These are phyloP conservation scores for Aspergillus sp. DNA, from an alignment of 2,329 filamentous ascomycete genomes.

Conservation along the genomic window DNA sequence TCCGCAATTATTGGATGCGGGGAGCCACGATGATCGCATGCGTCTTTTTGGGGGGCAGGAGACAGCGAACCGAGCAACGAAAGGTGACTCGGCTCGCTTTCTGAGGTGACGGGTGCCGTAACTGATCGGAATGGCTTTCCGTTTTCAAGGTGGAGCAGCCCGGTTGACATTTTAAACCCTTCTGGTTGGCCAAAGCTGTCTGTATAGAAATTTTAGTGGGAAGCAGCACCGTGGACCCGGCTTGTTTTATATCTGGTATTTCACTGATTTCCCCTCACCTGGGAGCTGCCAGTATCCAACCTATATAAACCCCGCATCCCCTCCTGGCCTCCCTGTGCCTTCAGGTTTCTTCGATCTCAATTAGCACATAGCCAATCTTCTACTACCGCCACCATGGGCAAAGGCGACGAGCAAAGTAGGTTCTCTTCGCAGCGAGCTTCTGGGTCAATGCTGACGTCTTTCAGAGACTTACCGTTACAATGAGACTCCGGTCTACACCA, in stretches of 20 bases:
- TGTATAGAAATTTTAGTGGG: conserved; percentile 1
- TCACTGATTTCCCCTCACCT: conserved; percentile 8
- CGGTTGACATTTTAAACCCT: not conserved
- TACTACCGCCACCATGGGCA: conserved; percentile 31
- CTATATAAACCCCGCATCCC: conserved; percentile 10
- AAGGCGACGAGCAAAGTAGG: conserved; percentile 37
- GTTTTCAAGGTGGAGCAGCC: conserved; percentile 2
- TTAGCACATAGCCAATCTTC: not conserved
- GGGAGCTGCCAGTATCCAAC: not conserved
- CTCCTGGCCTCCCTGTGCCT: not conserved
- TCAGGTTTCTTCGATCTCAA: not conserved
- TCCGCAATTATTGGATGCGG: not conserved
- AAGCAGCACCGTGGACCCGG: not conserved
- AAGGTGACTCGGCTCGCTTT: not conserved
- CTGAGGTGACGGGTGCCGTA: not conserved
- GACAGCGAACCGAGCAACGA: not conserved
- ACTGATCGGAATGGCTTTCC: conserved; percentile 4
- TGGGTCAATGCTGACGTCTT: not conserved
- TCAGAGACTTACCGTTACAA: conserved; percentile 52
- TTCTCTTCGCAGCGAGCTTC: conserved; percentile 8
- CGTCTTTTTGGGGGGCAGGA: not conserved
- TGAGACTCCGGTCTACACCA: conserved; percentile 60
- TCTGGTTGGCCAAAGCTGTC: conserved; percentile 3
- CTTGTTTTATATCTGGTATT: not conserved
- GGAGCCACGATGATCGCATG: not conserved